Percentiles rank a stretch among this genome's conserved stretches.
Conservation (phyloP, 2,329 filamentous ascomycete species). For the Paecilomyces fulvus region DNA sequence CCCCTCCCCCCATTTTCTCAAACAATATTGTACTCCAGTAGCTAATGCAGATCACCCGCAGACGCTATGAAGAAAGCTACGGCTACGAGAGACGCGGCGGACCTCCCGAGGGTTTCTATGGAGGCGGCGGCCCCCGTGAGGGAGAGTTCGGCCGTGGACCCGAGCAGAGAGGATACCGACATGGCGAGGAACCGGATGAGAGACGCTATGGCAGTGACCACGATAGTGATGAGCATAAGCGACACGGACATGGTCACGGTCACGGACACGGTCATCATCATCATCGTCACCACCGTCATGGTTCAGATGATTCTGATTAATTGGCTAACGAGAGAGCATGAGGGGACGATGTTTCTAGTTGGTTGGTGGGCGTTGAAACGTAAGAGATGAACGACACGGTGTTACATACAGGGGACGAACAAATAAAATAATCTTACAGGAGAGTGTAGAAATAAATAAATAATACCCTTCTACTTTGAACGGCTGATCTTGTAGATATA, state of each 20-base stretch:
- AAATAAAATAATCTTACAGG: no score
- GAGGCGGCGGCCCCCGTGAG: conserved; percentile 5
- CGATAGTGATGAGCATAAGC: conserved; percentile 6
- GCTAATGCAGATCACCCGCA: background rate
- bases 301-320: conserved; percentile 9
- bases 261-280: conserved; percentile 12
- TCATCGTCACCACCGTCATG: conserved; percentile 12
- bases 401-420: no score
- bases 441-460: no score
- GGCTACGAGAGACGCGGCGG: no score
- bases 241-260: conserved; percentile 10
- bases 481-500: no score
- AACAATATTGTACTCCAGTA: background rate
- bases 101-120: no score
- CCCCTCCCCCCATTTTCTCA: background rate
- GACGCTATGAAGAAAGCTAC: background rate
- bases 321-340: background rate
- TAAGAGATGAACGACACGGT: no score
- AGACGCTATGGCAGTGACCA: conserved; percentile 14
- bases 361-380: no score
- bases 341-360: no score
- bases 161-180: conserved; percentile 9
- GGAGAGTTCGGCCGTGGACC: conserved; percentile 8
- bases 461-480: no score
- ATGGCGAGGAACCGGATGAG: conserved; percentile 8